Evolutionary conservation across 768 basidiomycete species (phyloP).

Genomic region (Kwoniella europaea): DNA sequence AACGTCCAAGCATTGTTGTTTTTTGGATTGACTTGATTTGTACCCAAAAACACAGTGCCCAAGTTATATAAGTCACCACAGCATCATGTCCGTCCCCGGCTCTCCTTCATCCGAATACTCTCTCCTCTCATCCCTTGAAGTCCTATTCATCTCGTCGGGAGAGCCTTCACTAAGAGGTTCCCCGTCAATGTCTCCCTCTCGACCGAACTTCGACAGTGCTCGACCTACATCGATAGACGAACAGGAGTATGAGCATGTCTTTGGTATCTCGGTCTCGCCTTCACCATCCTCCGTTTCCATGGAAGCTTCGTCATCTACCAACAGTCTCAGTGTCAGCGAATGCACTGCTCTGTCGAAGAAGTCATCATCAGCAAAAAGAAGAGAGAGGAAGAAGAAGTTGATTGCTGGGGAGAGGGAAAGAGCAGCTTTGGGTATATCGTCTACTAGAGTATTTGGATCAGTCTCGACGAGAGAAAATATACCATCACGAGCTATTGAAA

Average conservation of each 20-base stretch:
- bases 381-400: conserved; percentile 26
- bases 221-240: not conserved
- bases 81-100: not conserved
- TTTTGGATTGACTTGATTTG: not conserved
- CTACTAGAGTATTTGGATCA: not conserved
- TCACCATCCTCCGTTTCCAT: conserved; percentile 1
- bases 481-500: too few relatives aligned
- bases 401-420: conserved; percentile 20
- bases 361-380: conserved; percentile 14
- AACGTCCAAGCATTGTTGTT: too few relatives aligned
- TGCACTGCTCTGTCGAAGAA: not conserved
- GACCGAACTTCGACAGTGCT: not conserved
- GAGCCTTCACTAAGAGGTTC: conserved; percentile 8
- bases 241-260: conserved; percentile 3
- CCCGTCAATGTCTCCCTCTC: not conserved
- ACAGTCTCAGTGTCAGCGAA: not conserved
- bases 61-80: not conserved
- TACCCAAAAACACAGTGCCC: not conserved
- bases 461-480: not conserved
- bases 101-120: conserved; percentile 30
- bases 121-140: conserved; percentile 28
- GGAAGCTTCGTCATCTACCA: conserved; percentile 5
- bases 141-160: conserved; percentile 23
- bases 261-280: not conserved
- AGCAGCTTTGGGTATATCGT: conserved; percentile 12